Base-by-base conservation (phyloP, 768 basidiomycete species). In the Leccinellum rugosiceps region DNA sequence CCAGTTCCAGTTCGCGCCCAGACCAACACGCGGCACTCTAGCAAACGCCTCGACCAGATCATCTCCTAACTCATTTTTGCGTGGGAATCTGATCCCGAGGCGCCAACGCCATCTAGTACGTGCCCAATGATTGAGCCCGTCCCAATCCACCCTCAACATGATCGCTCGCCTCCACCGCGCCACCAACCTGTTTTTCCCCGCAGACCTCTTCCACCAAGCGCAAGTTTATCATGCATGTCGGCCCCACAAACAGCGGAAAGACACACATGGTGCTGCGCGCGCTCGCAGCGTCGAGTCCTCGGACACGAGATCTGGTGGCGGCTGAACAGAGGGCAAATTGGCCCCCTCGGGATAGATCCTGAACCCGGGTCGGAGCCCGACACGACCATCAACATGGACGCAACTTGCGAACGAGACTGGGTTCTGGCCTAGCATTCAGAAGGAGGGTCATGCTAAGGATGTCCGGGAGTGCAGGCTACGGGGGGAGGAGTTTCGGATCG, bases 161-260 rank as follows among this genome's bases (percentile, higher is more conserved):
- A 78, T 87, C 17, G 58, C 65, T 21, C 65, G 71, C 3, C 68
- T 78, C 17, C 69, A 75, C 25, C 62, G 65, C 5, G 72, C 77
- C 3, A 75, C 79, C 0, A 75, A 81, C 63, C 63, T 75, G 13
- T 65, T 72, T n/a, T 77, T 74, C 56, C 81, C 82, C 1, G 79
- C 78, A 0, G 84, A 86, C 57, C 67, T 74, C 11, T 85, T 69
- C 63, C 66, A 74, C 86, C 60, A 80, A 78, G 15, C 82, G 96
- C 19, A 91, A 86, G 63, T 77, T 99, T 63, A 88, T 95, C 70
- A 87, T 98, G 79, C 97, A 99, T 65, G 93, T 99, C 43, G 97
- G 96, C 0, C 97, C 97, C 0, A 98, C 97, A 23, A 99, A 98
- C 72, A 92, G 91, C 60, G 97, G 96, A 30, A 99, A 99, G n/a